These are phyloP conservation scores for Solanum aculeatissimum DNA, from an alignment of 305 asterid genomes.

Conservation along the genomic window DNA sequence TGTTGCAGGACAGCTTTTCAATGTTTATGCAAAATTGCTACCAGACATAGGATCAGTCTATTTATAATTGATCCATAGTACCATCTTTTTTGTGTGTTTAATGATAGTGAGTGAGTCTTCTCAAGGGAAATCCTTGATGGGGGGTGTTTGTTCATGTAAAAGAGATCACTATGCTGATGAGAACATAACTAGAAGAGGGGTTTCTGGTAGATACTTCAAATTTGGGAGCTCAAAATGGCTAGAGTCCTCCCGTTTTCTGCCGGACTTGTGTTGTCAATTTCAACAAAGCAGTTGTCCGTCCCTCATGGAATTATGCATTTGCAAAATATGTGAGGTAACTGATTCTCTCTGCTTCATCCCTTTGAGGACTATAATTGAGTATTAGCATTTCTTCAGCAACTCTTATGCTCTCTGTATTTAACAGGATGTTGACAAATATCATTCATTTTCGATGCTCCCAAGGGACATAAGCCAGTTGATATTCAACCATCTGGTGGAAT, in stretches of 20 bases:
- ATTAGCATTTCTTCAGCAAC: background rate
- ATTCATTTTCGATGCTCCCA: conserved; percentile 62
- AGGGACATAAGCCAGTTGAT: conserved; percentile 85
- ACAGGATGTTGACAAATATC: conserved; percentile 58
- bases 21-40: background rate
- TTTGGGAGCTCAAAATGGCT: conserved; percentile 96
- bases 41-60: background rate
- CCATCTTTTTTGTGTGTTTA: background rate
- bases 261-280: conserved; percentile 31
- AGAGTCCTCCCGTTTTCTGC: conserved; percentile 42
- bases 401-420: background rate
- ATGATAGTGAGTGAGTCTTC: background rate
- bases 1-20: background rate
- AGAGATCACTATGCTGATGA: conserved; percentile 60
- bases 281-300: conserved; percentile 42
- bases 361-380: background rate
- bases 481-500: conserved; percentile 67
- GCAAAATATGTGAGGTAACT: conserved; percentile 60
- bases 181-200: conserved; percentile 42
- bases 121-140: conserved; percentile 34
- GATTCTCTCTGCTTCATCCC: conserved; percentile 1
- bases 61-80: background rate
- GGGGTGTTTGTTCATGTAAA: conserved; percentile 93
- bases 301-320: conserved; percentile 70
- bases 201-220: conserved; percentile 59